These are phyloP conservation scores for Neckera pumila DNA, from an alignment of 225 moss, liverwort and hornwort genomes.

Conservation along the genomic window DNA sequence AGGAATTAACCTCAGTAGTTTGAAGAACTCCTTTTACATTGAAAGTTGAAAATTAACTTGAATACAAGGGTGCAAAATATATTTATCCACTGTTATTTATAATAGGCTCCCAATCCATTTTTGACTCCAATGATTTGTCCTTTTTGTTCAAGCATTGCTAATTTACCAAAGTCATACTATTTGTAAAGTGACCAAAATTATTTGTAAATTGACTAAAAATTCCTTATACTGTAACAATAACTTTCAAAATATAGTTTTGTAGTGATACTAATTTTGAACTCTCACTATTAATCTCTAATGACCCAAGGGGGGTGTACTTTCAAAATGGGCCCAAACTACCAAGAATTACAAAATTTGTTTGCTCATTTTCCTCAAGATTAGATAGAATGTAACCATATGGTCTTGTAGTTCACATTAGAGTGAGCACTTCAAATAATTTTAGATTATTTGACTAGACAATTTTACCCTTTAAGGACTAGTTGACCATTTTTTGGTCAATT, in stretches of 20 bases:
- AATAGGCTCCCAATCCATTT: rapidly evolving
- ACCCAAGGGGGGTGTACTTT: rapidly evolving
- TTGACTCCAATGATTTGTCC: neutral
- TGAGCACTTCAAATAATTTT: neutral
- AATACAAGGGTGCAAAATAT: neutral
- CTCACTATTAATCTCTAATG: neutral
- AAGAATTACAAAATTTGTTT: neutral
- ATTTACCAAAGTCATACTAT: neutral
- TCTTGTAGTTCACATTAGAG: too few species aligned
- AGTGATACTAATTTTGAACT: neutral
- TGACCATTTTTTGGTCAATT: too few species aligned
- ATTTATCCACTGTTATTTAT: rapidly evolving
- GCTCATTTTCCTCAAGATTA: neutral
- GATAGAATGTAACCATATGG: neutral
- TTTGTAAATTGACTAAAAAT: too few species aligned
- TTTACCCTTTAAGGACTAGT: too few species aligned
- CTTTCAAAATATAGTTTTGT: neutral
- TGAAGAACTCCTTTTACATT: neutral
- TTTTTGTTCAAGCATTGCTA: rapidly evolving
- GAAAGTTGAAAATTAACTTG: neutral
- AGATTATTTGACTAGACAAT: rapidly evolving
- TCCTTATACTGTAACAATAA: neutral
- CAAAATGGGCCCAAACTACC: neutral
- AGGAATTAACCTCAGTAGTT: rapidly evolving
- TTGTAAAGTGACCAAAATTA: neutral